Evolutionary conservation across 345 rosid genomes (phyloP), one percentile per base, ranked within the genome.

Genomic region (Sonneratia alba): DNA sequence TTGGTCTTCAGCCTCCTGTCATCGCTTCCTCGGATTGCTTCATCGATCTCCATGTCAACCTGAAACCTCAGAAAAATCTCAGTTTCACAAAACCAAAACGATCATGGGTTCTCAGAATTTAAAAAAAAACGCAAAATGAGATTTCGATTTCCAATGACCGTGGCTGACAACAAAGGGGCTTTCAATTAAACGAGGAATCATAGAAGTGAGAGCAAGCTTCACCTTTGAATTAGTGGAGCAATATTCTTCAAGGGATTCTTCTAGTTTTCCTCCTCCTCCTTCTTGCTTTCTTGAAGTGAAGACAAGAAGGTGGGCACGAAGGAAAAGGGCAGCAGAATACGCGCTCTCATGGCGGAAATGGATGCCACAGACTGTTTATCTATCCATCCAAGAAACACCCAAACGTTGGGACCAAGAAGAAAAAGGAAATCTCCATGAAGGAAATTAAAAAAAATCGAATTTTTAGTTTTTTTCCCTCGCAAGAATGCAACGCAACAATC

Each of bases 1-100:
- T 95, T 95, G 40, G 97, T 95, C 87, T 86, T 92, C 70, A 95
- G 89, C 85, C 99, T 86, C 80, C 73, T 81, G 71, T 95, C 99
- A 66, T 88, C 98, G 67, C 98, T 86, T 78, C 81, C 97, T 64
- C 80, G 79, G 71, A 95, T 85, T 76, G 97, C 96, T 81, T 82
- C 82, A 66, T 90, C 94, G 79, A 95, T 90, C 90, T 95, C 99
- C 99, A 95, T 95, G 40, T 63, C 71, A 80, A 75, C 82, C 75
- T 68, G 36, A 68, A 68, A 43, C 56, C 32, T 10, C 66, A 24
- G 7, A 59, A 61, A 62, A 27, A 62, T 62, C 37, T 62, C 66
- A 62, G 19, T 34, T 62, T 62, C 14, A 27, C 66, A 62, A 13
- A 62, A 34, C 66, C 62, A 56, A 56, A 56, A 27, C 4, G 62